phyloP scores from a whole-genome alignment of 2,329 filamentous ascomycete species.

The Clonostachys byssicola region DNA sequence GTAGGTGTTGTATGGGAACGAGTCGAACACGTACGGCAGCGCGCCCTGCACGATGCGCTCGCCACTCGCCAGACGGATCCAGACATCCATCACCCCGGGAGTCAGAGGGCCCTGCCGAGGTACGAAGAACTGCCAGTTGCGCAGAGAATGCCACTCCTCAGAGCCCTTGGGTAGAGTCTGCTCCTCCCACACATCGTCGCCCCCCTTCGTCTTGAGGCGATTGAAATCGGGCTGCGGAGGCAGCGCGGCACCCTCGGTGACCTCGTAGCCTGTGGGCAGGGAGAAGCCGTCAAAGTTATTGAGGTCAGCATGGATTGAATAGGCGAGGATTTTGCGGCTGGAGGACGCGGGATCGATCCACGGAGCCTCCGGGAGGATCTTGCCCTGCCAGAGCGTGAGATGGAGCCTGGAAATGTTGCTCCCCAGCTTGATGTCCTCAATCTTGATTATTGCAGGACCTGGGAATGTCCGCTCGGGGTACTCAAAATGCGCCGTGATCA shows the following conservation, averaged over 20 bases:
- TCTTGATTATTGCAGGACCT: conserved; percentile 19
- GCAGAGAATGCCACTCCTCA: not conserved
- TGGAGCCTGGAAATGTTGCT: not conserved
- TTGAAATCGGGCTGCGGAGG: conserved; percentile 1
- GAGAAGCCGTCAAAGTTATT: not conserved
- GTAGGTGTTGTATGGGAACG: conserved; percentile 54
- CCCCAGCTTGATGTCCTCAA: conserved; percentile 25
- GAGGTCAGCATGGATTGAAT: not conserved
- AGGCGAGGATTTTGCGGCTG: not conserved
- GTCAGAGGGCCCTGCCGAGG: conserved; percentile 2
- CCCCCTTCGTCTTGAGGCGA: not conserved
- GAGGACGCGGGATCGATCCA: not conserved
- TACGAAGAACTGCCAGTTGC: conserved; percentile 4
- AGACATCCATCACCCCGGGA: conserved; percentile 47
- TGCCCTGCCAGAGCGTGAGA: not conserved
- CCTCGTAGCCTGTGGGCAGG: conserved; percentile 4
- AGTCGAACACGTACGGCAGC: conserved; percentile 61
- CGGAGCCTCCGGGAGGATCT: not conserved
- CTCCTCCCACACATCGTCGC: not conserved
- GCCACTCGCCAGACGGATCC: conserved; percentile 55
- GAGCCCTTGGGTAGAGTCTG: no score
- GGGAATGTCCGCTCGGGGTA: conserved; percentile 23
- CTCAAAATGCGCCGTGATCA: conserved; percentile 23
- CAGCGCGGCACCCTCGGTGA: not conserved
- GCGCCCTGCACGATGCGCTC: conserved; percentile 58